A percentile compares a stretch with the other conserved stretches of the same genome.
Evolutionary conservation across 306 rosid genomes (phyloP).

Genomic region (Cucurbita moschata): DNA sequence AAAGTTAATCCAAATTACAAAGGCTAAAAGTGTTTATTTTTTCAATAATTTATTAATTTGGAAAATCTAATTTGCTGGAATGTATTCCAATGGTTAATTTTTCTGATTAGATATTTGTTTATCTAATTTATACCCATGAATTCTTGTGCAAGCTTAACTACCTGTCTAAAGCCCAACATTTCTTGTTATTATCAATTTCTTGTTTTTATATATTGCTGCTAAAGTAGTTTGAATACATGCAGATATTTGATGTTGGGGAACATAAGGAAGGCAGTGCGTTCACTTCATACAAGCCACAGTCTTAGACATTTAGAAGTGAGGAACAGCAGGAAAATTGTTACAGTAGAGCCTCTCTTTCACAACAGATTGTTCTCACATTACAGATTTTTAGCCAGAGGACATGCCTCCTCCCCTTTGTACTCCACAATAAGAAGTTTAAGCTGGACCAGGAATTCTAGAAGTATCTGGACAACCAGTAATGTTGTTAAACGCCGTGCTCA

Average conservation of each 20-base stretch:
- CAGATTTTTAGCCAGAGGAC: constrained; percentile 27
- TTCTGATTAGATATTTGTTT: background rate
- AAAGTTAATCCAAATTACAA: background rate
- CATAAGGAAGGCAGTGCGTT: constrained; percentile 34
- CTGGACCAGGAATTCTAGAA: constrained; percentile 19
- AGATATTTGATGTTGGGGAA: constrained; percentile 62
- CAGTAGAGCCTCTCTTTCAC: constrained; percentile 34
- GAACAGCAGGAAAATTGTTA: constrained; percentile 31
- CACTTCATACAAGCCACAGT: constrained; percentile 24
- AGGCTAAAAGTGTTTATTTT: background rate
- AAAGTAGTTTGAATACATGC: constrained; percentile 23
- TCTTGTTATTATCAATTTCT: background rate
- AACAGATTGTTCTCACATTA: constrained; percentile 28
- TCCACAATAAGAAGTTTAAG: constrained; percentile 22
- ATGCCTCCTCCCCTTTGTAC: constrained; percentile 25
- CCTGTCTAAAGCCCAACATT: background rate
- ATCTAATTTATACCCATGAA: background rate
- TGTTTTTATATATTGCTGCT: background rate
- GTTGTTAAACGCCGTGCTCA: constrained; percentile 34
- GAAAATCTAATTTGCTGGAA: background rate
- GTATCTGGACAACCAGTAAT: constrained; percentile 27
- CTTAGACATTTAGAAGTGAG: constrained; percentile 19
- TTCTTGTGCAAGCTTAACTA: background rate
- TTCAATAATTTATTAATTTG: background rate
- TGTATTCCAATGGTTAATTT: background rate